A percentile compares a stretch with the other conserved stretches of the same genome.
phyloP scores from a whole-genome alignment of 108 stramenopile species.

The Discostella stelligeroides region DNA sequence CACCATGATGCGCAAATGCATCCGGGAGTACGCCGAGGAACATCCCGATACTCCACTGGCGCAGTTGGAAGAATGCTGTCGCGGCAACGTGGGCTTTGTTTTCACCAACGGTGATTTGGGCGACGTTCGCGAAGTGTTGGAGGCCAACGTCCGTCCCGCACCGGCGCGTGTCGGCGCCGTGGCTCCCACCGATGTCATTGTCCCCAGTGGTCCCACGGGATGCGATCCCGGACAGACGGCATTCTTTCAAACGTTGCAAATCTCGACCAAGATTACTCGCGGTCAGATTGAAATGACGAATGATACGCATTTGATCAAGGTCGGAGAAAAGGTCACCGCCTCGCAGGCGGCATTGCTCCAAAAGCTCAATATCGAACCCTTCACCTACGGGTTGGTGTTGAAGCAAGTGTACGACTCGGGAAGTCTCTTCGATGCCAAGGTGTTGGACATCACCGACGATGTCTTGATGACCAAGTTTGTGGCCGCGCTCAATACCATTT shows the following conservation, averaged over 20 bases:
- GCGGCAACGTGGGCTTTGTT: slow-evolving; percentile 99
- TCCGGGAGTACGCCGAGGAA: slow-evolving; percentile 88
- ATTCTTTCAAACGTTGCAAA: slow-evolving; percentile 99
- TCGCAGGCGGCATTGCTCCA: slow-evolving; percentile 94
- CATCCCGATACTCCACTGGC: slow-evolving; percentile 92
- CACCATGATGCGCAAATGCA: slow-evolving; percentile 99
- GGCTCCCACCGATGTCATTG: slow-evolving; percentile 92
- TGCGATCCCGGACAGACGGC: slow-evolving; percentile 99
- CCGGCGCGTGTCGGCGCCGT: slow-evolving; percentile 96
- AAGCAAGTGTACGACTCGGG: slow-evolving; percentile 95
- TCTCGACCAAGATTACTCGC: slow-evolving; percentile 97
- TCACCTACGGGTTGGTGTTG: slow-evolving; percentile 96
- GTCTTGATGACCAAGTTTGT: slow-evolving; percentile 92
- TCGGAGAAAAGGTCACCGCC: slow-evolving; percentile 93
- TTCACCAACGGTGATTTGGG: slow-evolving; percentile 98
- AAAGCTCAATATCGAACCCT: slow-evolving; percentile 96
- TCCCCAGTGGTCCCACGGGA: slow-evolving; percentile 97
- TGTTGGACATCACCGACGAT: slow-evolving; percentile 94
- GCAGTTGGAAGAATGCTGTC: slow-evolving; percentile 72
- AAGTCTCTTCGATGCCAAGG: slow-evolving; percentile 95
- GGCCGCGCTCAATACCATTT: slow-evolving; percentile 80
- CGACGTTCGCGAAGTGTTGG: slow-evolving; percentile 82
- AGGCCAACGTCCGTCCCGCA: slow-evolving; percentile 93
- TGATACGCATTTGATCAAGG: slow-evolving; percentile 89
- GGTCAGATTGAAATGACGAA: slow-evolving; percentile 98